Percentiles rank a stretch among this genome's conserved stretches.
Conservation (phyloP, 345 rosid species). For the Boechera divaricarpa region DNA sequence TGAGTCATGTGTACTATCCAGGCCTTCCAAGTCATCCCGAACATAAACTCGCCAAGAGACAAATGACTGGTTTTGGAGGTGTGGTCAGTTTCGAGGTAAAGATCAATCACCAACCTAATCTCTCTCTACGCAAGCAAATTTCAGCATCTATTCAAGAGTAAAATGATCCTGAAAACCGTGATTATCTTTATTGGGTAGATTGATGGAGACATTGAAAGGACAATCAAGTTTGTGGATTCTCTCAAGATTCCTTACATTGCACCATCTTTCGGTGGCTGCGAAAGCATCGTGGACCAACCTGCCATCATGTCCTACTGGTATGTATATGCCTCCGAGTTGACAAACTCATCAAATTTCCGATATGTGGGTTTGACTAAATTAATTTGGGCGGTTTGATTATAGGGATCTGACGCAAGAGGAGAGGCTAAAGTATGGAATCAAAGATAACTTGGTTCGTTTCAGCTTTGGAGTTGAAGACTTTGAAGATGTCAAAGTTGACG, state of each 20-base stretch:
- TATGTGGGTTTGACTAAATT: neutral
- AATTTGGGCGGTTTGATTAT: constrained; percentile 2
- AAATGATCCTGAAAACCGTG: constrained; percentile 28
- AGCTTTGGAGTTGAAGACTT: constrained; percentile 97
- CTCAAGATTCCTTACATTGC: constrained; percentile 96
- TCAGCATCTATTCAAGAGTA: neutral
- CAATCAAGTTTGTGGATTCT: constrained; percentile 82
- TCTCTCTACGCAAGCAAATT: neutral
- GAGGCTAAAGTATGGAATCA: constrained; percentile 79
- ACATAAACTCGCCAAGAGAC: constrained; percentile 83
- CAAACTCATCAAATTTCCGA: neutral
- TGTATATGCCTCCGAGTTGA: neutral
- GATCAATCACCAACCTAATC: neutral
- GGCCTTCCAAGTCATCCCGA: constrained; percentile 96
- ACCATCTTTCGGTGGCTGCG: constrained; percentile 97
- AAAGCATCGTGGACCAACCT: constrained; percentile 98
- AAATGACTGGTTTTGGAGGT: constrained; percentile 99
- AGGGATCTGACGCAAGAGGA: constrained; percentile 89
- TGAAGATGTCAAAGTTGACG: constrained; percentile 84
- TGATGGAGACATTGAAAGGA: constrained; percentile 76
- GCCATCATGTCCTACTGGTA: constrained; percentile 99
- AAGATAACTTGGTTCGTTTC: constrained; percentile 91
- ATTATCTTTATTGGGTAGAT: constrained; percentile 49
- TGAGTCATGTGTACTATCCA: constrained; percentile 87
- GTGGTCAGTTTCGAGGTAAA: constrained; percentile 98